Percentiles rank a stretch among this genome's conserved stretches.
Evolutionary conservation across 192 early-diverging fungal species (phyloP).

Genomic region (Kickxella alabastrina): DNA sequence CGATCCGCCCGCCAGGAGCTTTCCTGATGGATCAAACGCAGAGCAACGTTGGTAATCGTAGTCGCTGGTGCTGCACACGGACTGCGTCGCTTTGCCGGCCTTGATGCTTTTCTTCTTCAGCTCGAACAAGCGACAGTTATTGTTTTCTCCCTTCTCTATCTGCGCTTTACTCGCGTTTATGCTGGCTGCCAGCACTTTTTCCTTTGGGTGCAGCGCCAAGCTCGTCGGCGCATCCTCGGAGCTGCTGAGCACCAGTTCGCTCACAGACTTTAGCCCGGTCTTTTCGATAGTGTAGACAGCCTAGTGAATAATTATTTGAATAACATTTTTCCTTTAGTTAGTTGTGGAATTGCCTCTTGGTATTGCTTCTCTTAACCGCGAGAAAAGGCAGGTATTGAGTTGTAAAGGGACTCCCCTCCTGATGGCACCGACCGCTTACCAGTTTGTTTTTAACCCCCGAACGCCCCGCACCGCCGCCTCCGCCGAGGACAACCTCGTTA

Average conservation of each 20-base stretch:
- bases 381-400: too few species aligned
- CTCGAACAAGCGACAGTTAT: conserved; percentile 76
- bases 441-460: conserved; percentile 87
- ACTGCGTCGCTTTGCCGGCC: conserved; percentile 17
- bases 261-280: conserved; percentile 19
- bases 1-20: conserved; percentile 37
- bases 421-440: too few species aligned
- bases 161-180: conserved; percentile 63
- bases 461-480: conserved; percentile 79
- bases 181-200: conserved; percentile 60
- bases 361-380: too few species aligned
- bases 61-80: conserved; percentile 34
- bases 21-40: conserved; percentile 24
- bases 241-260: conserved; percentile 47
- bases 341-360: too few species aligned
- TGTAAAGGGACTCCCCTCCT: too few species aligned
- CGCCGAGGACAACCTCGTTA: conserved; percentile 67
- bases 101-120: conserved; percentile 40
- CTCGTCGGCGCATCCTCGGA: conserved; percentile 85
- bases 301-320: too few species aligned
- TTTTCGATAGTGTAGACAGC: conserved; percentile 51
- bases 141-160: conserved; percentile 67
- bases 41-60: conserved; percentile 43
- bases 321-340: too few species aligned
- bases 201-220: conserved; percentile 74